A percentile compares a stretch with the other conserved stretches of the same genome.
Evolutionary conservation across 352 stramenopile species (phyloP).

Genomic region (Pythium dissotocum): DNA sequence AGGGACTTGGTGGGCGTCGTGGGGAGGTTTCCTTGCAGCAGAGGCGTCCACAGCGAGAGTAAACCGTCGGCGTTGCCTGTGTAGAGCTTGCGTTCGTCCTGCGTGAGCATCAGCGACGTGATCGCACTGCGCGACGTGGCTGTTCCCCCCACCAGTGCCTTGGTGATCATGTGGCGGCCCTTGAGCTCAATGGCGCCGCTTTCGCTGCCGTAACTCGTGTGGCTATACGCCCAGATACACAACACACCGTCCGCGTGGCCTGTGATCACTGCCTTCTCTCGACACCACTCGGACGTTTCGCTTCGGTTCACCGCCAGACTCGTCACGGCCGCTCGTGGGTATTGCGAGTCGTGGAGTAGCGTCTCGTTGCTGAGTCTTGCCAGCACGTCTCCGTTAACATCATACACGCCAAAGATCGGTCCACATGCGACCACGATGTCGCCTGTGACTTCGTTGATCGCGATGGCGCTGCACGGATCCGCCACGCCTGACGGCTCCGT

Average conservation of each 20-base stretch:
- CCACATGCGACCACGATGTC: slow-evolving; percentile 61
- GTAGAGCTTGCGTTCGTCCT: slow-evolving; percentile 63
- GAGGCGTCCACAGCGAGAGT: slow-evolving; percentile 49
- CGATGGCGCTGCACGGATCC: slow-evolving; percentile 44
- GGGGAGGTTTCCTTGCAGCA: slow-evolving; percentile 8
- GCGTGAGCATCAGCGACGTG: slow-evolving; percentile 49
- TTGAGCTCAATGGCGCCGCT: slow-evolving; percentile 58
- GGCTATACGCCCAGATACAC: slow-evolving; percentile 66
- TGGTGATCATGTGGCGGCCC: slow-evolving; percentile 42
- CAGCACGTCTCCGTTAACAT: slow-evolving; percentile 64
- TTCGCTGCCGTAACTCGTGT: slow-evolving; percentile 40
- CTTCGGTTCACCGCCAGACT: slow-evolving; percentile 51
- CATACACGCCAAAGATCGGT: slow-evolving; percentile 56
- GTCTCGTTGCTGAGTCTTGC: slow-evolving; percentile 48
- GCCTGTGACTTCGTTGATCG: slow-evolving; percentile 65
- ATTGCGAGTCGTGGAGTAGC: slow-evolving; percentile 44
- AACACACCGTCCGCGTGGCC: slow-evolving; percentile 62
- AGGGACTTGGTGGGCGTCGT: slow-evolving; percentile 28
- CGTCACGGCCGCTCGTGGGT: slow-evolving; percentile 40
- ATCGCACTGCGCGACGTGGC: slow-evolving; percentile 36
- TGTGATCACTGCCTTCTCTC: slow-evolving; percentile 64
- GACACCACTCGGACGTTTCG: slow-evolving; percentile 54
- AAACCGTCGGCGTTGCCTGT: slow-evolving; percentile 57
- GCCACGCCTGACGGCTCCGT: slow-evolving; percentile 6
- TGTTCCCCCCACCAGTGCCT: slow-evolving; percentile 6